Evolutionary conservation across 306 rosid genomes (phyloP), one percentile per base, ranked within the genome.

Genomic region (Luffa aegyptiaca): DNA sequence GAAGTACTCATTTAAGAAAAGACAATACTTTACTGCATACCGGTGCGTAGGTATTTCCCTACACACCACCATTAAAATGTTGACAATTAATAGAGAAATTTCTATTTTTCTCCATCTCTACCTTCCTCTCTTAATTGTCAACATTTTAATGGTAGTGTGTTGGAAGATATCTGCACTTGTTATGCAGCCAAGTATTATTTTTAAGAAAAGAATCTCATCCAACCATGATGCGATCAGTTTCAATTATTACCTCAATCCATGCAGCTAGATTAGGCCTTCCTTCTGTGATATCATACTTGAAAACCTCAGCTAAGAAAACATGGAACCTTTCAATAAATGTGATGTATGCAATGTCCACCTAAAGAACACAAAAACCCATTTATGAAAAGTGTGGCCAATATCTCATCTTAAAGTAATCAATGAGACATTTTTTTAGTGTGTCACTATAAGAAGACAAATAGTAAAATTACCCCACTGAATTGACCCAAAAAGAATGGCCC

Each of bases 401-500:
- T 31, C 1, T 61, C 7, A 61, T 10, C 5, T 8, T 20, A 45
- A 45, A 45, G 49, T 51, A 57, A 20, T n/a, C 8, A 2, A 57
- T 8, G 35, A 8, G 37, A 58, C 37, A n/a, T 9, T 14, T 62
- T 62, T 62, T 62, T 10, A 11, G 42, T 31, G 7, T 33, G 59
- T 55, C 0, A 1, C 18, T 10, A 1, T 17, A 5, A 18, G 5
- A 48, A 58, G 35, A 13, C 26, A 0, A 21, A 59, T 4, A 48
- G 13, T 56, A n/a, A 41, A 57, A 18, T 64, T 75, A 92, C 98
- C 93, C 76, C 77, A 79, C 98, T 92, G 57, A 93, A 83, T 55
- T 87, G 88, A 26, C 97, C 98, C 46, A 93, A 86, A 73, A 93
- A 77, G 89, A 88, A 90, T 62, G 98, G 96, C 7, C 97, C 96